Conservation (phyloP, 2,329 filamentous ascomycete genomes). For the Epichloe hybrida region DNA sequence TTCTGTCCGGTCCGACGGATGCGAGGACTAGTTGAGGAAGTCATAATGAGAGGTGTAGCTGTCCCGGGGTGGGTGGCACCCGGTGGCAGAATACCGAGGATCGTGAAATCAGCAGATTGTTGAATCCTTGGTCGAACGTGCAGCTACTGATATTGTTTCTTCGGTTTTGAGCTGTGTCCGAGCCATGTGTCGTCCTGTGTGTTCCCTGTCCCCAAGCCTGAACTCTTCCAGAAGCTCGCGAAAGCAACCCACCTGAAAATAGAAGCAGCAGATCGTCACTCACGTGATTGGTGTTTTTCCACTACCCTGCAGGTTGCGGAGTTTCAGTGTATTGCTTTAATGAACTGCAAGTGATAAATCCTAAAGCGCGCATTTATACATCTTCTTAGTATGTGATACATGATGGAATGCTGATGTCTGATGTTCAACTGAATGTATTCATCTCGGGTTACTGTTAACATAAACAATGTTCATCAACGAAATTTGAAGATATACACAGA, state of each 20-base stretch:
- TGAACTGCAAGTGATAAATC: not conserved
- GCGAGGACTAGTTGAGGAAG: constrained; percentile 21
- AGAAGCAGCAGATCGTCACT: not conserved
- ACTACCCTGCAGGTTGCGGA: not conserved
- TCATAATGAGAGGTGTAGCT: constrained; percentile 14
- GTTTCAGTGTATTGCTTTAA: not conserved
- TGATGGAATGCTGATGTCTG: too few species aligned
- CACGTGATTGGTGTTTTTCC: not conserved
- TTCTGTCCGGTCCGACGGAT: constrained; percentile 35
- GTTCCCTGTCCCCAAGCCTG: not conserved
- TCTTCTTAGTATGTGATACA: too few species aligned
- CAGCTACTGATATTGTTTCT: not conserved
- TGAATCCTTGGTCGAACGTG: not conserved
- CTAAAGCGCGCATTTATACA: not conserved
- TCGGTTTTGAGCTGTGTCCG: not conserved
- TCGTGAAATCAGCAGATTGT: not conserved
- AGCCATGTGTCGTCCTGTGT: not conserved
- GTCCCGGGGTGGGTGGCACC: not conserved
- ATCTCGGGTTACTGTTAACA: too few species aligned
- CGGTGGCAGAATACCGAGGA: not conserved
- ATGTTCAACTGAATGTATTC: too few species aligned
- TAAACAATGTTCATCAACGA: too few species aligned
- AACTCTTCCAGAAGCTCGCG: not conserved
- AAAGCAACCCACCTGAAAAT: not conserved
- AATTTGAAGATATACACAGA: too few species aligned